A percentile compares a stretch with the other conserved stretches of the same genome.
Evolutionary conservation across 805 yeast species (phyloP).

Genomic region (Nakazawaea wyomingensis): DNA sequence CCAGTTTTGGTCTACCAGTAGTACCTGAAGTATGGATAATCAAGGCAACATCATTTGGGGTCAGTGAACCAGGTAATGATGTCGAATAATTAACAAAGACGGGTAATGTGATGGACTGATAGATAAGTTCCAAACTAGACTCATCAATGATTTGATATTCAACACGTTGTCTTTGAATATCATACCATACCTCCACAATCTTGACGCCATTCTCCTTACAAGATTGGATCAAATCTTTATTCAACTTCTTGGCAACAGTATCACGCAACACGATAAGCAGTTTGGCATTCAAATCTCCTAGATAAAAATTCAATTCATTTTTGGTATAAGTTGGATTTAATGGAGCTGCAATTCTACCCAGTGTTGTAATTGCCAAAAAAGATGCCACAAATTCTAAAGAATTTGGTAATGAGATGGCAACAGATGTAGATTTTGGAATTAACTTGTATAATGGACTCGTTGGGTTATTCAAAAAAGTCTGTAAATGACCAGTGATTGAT

Average conservation of each 20-base stretch:
- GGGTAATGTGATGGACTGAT: conserved; percentile 24
- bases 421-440: conserved; percentile 35
- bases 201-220: conserved; percentile 43
- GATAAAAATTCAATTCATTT: conserved; percentile 58
- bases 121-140: conserved; percentile 11
- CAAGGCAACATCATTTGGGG: conserved; percentile 52
- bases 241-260: conserved; percentile 24
- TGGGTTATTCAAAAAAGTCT: conserved; percentile 37
- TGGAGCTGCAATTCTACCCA: conserved; percentile 62
- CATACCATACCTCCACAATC: conserved; percentile 49
- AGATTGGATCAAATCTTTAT: conserved; percentile 40
- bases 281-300: conserved; percentile 53
- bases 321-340: conserved; percentile 59
- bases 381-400: conserved; percentile 51
- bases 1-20: conserved; percentile 73
- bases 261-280: conserved; percentile 57
- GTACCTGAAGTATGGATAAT: conserved; percentile 73
- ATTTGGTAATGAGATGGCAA: conserved; percentile 60
- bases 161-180: conserved; percentile 32
- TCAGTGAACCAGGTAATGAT: conserved; percentile 36
- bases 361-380: conserved; percentile 52
- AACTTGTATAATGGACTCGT: conserved; percentile 35
- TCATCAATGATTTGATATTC: conserved; percentile 29
- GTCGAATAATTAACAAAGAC: conserved; percentile 24
- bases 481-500: conserved; percentile 41